These are phyloP conservation scores for Chaetomiaceae sp. DNA, from an alignment of 2,329 filamentous ascomycete species.

Conservation along the genomic window DNA sequence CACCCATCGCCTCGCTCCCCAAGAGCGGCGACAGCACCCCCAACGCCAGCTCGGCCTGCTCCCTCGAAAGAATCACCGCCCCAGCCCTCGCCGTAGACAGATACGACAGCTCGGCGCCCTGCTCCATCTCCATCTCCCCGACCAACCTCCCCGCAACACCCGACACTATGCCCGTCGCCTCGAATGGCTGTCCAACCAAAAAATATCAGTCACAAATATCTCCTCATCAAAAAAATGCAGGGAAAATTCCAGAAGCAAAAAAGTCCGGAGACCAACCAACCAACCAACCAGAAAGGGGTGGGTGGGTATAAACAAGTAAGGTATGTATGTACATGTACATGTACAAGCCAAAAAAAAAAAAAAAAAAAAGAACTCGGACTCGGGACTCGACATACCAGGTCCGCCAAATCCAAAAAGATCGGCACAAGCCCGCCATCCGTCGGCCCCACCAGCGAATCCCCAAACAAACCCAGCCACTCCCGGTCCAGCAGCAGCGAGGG, in stretches of 20 bases:
- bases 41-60: conserved; percentile 70
- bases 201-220: no score
- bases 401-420: conserved; percentile 80
- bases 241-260: no score
- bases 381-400: no score
- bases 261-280: no score
- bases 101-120: conserved; percentile 67
- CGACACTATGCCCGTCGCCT: conserved; percentile 92
- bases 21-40: conserved; percentile 59
- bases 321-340: no score
- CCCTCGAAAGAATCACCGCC: conserved; percentile 77
- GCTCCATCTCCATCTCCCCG: conserved; percentile 56
- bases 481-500: conserved; percentile 71
- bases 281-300: no score
- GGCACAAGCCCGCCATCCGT: conserved; percentile 57
- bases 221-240: no score
- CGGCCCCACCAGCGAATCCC: conserved; percentile 64
- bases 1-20: conserved; percentile 30
- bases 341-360: no score
- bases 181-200: no score
- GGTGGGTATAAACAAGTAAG: no score
- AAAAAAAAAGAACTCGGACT: no score
- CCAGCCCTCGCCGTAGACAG: conserved; percentile 84
- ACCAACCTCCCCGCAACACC: conserved; percentile 83
- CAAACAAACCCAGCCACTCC: conserved; percentile 59